Evolutionary conservation across 495 filamentous ascomycete genomes (phyloP).

Genomic region (Pyronema omphalodes): DNA sequence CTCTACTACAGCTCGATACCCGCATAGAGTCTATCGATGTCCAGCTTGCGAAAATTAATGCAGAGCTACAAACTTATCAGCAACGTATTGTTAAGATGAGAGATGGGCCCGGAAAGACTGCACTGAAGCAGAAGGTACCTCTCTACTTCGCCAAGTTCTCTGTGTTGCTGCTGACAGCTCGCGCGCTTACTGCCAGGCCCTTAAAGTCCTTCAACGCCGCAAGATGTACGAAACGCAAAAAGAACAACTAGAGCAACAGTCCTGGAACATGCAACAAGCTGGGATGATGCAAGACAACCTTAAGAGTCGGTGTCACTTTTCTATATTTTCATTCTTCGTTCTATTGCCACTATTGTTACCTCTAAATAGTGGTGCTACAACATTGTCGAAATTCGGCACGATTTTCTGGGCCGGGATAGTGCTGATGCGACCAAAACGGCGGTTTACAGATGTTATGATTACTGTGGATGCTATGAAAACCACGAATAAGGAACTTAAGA

Average conservation of each 20-base stretch:
- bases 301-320: conserved; percentile 35
- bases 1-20: conserved; percentile 44
- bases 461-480: conserved; percentile 94
- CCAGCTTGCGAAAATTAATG: conserved; percentile 78
- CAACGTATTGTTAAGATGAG: conserved; percentile 80
- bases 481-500: conserved; percentile 79
- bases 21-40: conserved; percentile 84
- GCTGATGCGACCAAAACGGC: conserved; percentile 12
- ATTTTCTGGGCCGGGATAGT: conserved; percentile 10
- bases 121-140: conserved; percentile 60
- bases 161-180: not conserved
- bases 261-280: conserved; percentile 99
- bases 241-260: conserved; percentile 84
- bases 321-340: conserved; percentile 2
- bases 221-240: conserved; percentile 90
- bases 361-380: not conserved
- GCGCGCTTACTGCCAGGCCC: conserved; percentile 30
- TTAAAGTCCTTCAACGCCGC: conserved; percentile 88
- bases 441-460: conserved; percentile 58
- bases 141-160: not conserved
- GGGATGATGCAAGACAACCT: conserved; percentile 99
- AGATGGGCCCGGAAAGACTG: conserved; percentile 84
- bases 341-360: conserved; percentile 1
- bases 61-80: conserved; percentile 80
- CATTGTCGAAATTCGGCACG: conserved; percentile 3